Base-by-base conservation (phyloP, 2,329 filamentous ascomycete genomes). In the Corinectria fuckeliana region DNA sequence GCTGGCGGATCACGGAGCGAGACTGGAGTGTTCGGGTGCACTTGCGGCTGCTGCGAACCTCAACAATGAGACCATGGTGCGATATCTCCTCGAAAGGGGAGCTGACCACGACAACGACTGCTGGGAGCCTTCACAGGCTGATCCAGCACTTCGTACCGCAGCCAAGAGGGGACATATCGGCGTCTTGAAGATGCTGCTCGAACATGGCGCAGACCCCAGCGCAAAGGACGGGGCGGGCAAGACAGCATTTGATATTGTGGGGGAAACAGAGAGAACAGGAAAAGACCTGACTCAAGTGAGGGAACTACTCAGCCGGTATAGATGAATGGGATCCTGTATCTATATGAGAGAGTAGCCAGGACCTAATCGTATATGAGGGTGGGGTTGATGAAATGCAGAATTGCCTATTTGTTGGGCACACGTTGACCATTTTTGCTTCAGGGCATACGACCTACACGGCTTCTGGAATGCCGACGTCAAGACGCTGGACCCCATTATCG, bases 401-500 rank as follows among this genome's bases (percentile, higher is more conserved):
- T n/a, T n/a, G n/a, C n/a, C n/a, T n/a, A n/a, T n/a, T n/a, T n/a
- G n/a, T n/a, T n/a, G n/a, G n/a, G n/a, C n/a, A n/a, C n/a, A 74
- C 21, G 74, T 80, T 0, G 74, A 80, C 54, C 77, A 66, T 20
- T 75, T 78, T 16, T 71, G 71, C 3, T 71, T 78, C 45, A 78
- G 78, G 75, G 56, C 72, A 1, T 79, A 78, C 36, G 78, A 78
- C 56, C 71, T 81, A 0, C 78, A 81, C 56, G 77, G 77, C 3
- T 69, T 67, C 3, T 81, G 78, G 77, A 79, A 82, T 57, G 59
- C 60, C 0, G 66, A 74, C 11, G 67, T 73, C 1, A 59, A 72
- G 1, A 67, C 65, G 1, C 48, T 78, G 0, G 75, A 75, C 0
- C 52, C 69, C 1, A 51, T 70, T 4, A 67, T 82, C 2, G 71